Evolutionary conservation across 2,329 filamentous ascomycete species (phyloP), one percentile per base, ranked within the genome.

Genomic region (Ascochyta rabiei): DNA sequence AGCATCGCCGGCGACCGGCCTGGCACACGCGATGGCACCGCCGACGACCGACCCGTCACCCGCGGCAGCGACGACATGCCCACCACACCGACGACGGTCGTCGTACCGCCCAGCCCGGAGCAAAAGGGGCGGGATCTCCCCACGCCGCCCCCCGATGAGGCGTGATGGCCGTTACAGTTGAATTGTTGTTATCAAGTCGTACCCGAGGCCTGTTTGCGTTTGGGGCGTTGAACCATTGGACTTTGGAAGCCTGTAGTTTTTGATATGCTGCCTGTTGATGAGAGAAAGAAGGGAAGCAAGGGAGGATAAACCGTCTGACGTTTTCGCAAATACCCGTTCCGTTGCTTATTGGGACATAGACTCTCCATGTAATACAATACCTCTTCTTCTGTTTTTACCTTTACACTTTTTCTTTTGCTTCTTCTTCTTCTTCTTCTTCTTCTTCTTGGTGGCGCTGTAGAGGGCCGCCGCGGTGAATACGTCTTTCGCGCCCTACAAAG

Each of bases 51-150:
- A 56, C 37, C 55, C 33, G 16, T 34, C 13, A 42, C 51, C 10
- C 39, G 66, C 55, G 47, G 60, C 46, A 39, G 53, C 7, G 43
- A 62, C 42, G 56, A 56, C 18, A 47, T 57, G 40, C 31, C 48
- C 12, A 39, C 23, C 2, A 75, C 72, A 10, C 73, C 73, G 0
- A 68, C 71, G 8, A 76, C 72, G 1, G 66, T 76, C 18, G 70
- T 76, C 2, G 67, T 67, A 59, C 74, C 74, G 26, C 74, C 74
- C 15, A 75, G 72, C 58, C 74, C 74, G 2, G 70, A 72, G 54
- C 42, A 51, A 23, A 69, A 67, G 59, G 56, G 56, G 4, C 65
- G 61, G 45, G 66, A 69, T 18, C 51, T 73, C 41, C 68, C 66
- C 15, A 71, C 70, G 35, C 70, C 70, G 53, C 70, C 70, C 43